phyloP scores from a whole-genome alignment of 495 filamentous ascomycete species.

The Podospora comata region DNA sequence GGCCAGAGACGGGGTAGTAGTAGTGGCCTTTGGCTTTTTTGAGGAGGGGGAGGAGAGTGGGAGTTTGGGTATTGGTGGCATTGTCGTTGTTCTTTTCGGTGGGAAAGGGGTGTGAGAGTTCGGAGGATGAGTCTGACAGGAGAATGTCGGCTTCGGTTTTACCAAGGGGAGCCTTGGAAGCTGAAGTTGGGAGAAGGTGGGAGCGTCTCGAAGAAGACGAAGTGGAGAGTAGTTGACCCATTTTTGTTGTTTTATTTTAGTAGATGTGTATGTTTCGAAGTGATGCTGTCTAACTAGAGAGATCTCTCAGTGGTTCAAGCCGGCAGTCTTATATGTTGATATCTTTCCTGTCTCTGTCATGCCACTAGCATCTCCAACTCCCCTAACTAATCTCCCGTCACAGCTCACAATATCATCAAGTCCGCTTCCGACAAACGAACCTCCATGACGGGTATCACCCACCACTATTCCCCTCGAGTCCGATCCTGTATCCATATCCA shows the following conservation, averaged over 20 bases:
- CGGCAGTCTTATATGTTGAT: not conserved
- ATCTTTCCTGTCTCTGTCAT: no score
- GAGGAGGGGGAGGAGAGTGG: not conserved
- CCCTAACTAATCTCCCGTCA: no score
- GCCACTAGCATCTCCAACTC: no score
- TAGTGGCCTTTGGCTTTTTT: conserved; percentile 31
- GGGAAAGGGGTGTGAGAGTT: not conserved
- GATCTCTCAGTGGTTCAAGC: not conserved
- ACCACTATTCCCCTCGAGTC: not conserved
- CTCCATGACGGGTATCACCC: not conserved
- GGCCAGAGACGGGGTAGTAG: conserved; percentile 46
- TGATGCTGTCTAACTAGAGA: not conserved
- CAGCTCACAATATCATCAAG: not conserved
- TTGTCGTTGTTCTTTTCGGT: not conserved
- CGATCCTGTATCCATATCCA: not conserved
- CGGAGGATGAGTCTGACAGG: not conserved
- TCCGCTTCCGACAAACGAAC: not conserved
- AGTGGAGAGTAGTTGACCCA: conserved; percentile 12
- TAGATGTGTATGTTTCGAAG: not conserved
- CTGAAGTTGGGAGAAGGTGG: not conserved
- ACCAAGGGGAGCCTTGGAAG: not conserved
- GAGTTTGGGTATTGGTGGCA: not conserved
- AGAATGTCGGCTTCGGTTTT: conserved; percentile 11
- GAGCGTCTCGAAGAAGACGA: conserved; percentile 2
- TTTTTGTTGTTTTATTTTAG: not conserved